Evolutionary conservation across 2,329 filamentous ascomycete species (phyloP).

Genomic region (Huntiella savannae): DNA sequence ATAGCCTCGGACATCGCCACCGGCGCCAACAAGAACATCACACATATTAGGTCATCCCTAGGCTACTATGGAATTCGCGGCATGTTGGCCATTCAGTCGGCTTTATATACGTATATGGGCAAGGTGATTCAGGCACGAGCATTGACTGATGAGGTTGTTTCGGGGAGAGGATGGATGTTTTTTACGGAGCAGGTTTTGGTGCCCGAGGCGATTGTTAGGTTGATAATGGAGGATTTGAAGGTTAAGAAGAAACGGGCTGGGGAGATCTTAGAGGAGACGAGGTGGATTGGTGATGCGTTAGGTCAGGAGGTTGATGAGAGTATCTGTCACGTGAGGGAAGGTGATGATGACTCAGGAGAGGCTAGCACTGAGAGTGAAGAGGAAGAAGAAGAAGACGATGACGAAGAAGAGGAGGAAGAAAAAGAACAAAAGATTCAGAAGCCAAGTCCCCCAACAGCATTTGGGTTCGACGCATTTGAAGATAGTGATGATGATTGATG

Average conservation of each 20-base stretch:
- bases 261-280: constrained; percentile 45
- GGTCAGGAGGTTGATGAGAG: constrained; percentile 37
- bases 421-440: neutral
- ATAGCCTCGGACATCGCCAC: constrained; percentile 35
- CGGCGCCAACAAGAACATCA: constrained; percentile 40
- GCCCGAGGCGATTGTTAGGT: constrained; percentile 41
- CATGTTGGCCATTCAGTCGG: constrained; percentile 50
- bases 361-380: constrained; percentile 1
- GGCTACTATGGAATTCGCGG: constrained; percentile 75
- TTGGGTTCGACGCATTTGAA: constrained; percentile 1
- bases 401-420: neutral
- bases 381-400: constrained; percentile 1
- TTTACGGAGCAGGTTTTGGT: constrained; percentile 63
- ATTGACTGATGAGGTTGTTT: constrained; percentile 44
- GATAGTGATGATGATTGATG: neutral
- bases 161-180: constrained; percentile 43
- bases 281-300: constrained; percentile 45
- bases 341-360: constrained; percentile 12
- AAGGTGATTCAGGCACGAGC: constrained; percentile 40
- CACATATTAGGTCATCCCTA: constrained; percentile 37
- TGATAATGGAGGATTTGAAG: constrained; percentile 38
- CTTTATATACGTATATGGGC: constrained; percentile 42
- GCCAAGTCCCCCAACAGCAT: neutral
- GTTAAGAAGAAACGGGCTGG: constrained; percentile 25
- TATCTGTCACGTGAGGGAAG: neutral